These are phyloP conservation scores for Mycena amicta DNA, from an alignment of 768 basidiomycete species.

Conservation along the genomic window DNA sequence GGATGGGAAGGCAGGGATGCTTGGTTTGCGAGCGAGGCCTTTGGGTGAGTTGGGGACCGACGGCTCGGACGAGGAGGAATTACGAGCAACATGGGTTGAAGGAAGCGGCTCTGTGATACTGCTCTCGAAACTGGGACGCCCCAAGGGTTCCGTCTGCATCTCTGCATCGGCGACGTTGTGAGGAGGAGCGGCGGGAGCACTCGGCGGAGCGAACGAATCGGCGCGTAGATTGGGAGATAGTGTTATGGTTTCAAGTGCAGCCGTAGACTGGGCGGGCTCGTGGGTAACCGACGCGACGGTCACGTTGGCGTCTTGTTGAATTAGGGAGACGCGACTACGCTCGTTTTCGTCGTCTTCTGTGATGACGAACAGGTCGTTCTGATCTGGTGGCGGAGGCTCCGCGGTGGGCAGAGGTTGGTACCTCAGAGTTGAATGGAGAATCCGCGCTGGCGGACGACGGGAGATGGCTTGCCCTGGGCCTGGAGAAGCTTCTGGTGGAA, in stretches of 20 bases:
- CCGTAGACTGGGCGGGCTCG: constrained; percentile 24
- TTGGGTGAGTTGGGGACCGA: constrained; percentile 21
- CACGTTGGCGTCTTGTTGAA: neutral
- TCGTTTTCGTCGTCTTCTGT: constrained; percentile 73
- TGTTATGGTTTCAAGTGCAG: constrained; percentile 41
- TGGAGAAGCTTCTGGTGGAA: constrained; percentile 50
- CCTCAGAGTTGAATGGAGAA: too few species aligned
- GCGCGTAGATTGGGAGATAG: constrained; percentile 36
- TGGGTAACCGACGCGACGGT: constrained; percentile 1
- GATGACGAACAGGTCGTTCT: constrained; percentile 65
- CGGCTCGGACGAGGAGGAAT: neutral
- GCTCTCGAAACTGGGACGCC: too few species aligned
- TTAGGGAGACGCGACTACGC: constrained; percentile 33
- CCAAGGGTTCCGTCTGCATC: neutral
- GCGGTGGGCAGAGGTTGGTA: neutral
- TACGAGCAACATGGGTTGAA: neutral
- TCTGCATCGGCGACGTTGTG: neutral
- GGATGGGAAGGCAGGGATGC: constrained; percentile 53
- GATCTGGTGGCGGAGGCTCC: constrained; percentile 23
- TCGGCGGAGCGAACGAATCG: constrained; percentile 2
- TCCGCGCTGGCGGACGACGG: constrained; percentile 22
- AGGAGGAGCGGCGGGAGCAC: constrained; percentile 1
- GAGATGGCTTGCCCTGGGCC: constrained; percentile 31
- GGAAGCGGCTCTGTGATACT: neutral
- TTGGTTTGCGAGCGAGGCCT: constrained; percentile 39